Evolutionary conservation across 768 basidiomycete genomes (phyloP).

Genomic region (Macrolepiota albuminosa): DNA sequence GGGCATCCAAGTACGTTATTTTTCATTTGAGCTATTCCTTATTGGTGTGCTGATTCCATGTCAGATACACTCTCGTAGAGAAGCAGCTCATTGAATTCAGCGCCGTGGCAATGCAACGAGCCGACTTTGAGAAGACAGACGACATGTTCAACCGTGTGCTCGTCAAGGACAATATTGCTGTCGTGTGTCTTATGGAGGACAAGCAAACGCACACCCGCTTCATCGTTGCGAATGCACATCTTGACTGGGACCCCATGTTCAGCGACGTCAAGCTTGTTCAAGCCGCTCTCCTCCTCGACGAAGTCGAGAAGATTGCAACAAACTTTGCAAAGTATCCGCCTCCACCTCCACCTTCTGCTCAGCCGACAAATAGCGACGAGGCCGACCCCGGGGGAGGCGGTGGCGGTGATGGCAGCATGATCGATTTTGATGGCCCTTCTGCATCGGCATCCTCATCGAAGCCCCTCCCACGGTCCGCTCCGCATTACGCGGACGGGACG

Average conservation of each 20-base stretch:
- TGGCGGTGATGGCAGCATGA: constrained; percentile 1
- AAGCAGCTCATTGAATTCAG: constrained; percentile 93
- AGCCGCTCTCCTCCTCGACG: constrained; percentile 86
- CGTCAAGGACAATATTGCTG: constrained; percentile 90
- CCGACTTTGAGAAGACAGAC: constrained; percentile 95
- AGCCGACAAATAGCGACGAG: constrained; percentile 18
- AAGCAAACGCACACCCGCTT: constrained; percentile 81
- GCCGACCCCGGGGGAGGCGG: constrained; percentile 12
- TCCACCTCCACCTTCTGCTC: constrained; percentile 35
- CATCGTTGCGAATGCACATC: constrained; percentile 86
- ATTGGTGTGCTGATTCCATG: constrained; percentile 10
- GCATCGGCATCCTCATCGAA: constrained; percentile 9
- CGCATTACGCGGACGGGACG: constrained; percentile 73
- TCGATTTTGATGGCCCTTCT: constrained; percentile 3
- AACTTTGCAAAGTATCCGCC: constrained; percentile 82
- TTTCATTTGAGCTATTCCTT: constrained; percentile 2
- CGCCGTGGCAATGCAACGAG: constrained; percentile 85
- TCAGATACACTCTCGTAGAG: constrained; percentile 89
- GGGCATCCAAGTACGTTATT: constrained; percentile 69
- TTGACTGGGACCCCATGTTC: constrained; percentile 90
- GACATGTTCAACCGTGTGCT: constrained; percentile 99
- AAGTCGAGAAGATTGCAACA: constrained; percentile 84
- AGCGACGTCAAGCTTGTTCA: constrained; percentile 98
- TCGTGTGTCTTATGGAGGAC: constrained; percentile 84
- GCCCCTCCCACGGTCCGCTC: constrained; percentile 43